phyloP scores from a whole-genome alignment of 2,329 filamentous ascomycete genomes.

The Aspergillus intermedius region DNA sequence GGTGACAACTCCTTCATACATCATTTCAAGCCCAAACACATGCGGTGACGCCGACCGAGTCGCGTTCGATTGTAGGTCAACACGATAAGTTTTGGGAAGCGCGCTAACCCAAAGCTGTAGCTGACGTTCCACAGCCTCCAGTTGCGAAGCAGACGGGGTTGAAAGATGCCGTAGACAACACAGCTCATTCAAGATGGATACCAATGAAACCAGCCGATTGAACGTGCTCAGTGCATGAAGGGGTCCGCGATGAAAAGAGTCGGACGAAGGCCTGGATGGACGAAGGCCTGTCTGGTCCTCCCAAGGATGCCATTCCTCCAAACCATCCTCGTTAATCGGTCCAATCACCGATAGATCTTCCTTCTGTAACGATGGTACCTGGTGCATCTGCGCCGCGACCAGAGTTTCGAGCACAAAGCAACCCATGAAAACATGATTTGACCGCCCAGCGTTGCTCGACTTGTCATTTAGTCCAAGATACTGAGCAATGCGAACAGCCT shows the following conservation, averaged over 20 bases:
- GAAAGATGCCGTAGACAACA: constrained; percentile 21
- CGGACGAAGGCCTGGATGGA: constrained; percentile 17
- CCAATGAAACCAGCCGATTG: constrained; percentile 43
- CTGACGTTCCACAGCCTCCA: constrained; percentile 25
- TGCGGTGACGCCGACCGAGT: constrained; percentile 23
- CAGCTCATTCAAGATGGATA: constrained; percentile 28
- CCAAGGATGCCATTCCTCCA: constrained; percentile 73
- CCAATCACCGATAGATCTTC: constrained; percentile 45
- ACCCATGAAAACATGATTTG: constrained; percentile 44
- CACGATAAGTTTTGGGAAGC: constrained; percentile 24
- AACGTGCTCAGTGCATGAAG: constrained; percentile 48
- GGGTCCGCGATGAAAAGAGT: constrained; percentile 31
- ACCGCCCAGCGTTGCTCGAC: constrained; percentile 41
- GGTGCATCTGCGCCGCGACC: constrained; percentile 42
- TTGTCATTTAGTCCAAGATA: constrained; percentile 24
- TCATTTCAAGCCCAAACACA: constrained; percentile 29
- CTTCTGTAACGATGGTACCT: constrained; percentile 43
- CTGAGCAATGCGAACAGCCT: constrained; percentile 50
- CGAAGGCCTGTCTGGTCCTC: constrained; percentile 40
- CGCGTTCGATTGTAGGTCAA: constrained; percentile 21
- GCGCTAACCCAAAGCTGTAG: constrained; percentile 26
- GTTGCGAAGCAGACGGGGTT: constrained; percentile 16
- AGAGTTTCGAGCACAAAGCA: constrained; percentile 51
- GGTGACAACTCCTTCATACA: constrained; percentile 23
- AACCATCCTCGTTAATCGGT: constrained; percentile 55